A percentile compares a stretch with the other conserved stretches of the same genome.
phyloP scores from a whole-genome alignment of 306 rosid genomes.

The Malus sylvestris region DNA sequence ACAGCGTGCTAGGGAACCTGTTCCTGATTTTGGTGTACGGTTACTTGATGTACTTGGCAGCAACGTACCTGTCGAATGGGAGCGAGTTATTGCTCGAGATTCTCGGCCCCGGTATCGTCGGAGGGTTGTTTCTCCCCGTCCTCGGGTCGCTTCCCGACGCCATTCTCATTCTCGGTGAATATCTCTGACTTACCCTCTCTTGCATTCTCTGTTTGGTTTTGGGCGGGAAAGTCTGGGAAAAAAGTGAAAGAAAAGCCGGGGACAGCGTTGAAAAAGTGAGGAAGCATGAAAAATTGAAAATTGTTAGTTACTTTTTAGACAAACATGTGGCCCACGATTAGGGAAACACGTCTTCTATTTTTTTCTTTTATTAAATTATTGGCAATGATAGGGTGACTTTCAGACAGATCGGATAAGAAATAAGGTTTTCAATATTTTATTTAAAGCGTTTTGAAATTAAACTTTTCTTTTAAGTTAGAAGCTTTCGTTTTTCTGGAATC shows the following conservation, averaged over 20 bases:
- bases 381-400: not conserved
- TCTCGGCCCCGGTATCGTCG: constrained; percentile 87
- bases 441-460: not conserved
- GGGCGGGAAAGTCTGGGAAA: not conserved
- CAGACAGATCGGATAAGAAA: not conserved
- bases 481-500: not conserved
- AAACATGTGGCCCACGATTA: not conserved
- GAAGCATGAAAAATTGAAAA: not conserved
- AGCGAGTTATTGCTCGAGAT: constrained; percentile 86
- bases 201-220: not conserved
- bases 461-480: not conserved
- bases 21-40: constrained; percentile 70
- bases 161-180: constrained; percentile 45
- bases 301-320: not conserved
- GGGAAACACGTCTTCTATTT: not conserved
- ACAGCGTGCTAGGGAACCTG: constrained; percentile 38
- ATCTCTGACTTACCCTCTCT: not conserved
- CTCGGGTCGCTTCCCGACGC: constrained; percentile 54
- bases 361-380: not conserved
- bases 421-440: too few relatives aligned
- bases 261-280: not conserved
- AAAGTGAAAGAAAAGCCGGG: not conserved
- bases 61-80: constrained; percentile 63
- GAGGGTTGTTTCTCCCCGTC: constrained; percentile 78
- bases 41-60: constrained; percentile 59